Evolutionary conservation across 768 basidiomycete species (phyloP), one percentile per base, ranked within the genome.

Genomic region (Tylopilus felleus): DNA sequence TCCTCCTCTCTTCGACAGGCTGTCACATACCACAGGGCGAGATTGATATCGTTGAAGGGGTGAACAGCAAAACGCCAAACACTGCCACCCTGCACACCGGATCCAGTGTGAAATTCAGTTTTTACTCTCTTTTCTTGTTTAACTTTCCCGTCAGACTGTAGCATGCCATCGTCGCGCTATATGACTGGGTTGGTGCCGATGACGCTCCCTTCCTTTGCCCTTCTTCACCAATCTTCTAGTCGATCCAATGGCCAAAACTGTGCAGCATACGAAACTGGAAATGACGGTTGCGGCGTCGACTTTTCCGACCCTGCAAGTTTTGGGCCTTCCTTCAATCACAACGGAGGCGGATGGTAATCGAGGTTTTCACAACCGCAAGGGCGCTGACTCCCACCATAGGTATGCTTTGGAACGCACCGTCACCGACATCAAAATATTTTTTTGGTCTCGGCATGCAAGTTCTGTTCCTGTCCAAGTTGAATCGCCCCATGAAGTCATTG

Each of bases 11-110:
- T 19, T 1, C 16, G 21, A n/a, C 16, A 33, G 16, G 25, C 22
- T 41, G 25, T 51, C 42, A 29, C 16, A 19, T 16, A 13, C n/a
- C 1, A 9, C 16, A 70, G 63, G 68, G 66, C 38, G 78, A 81
- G 60, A 72, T 80, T 45, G 80, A 81, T 61, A 75, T 80, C 45
- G 63, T 80, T 39, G 80, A 81, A 57, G 74, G 76, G 5, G 76
- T 80, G 46, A 80, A 81, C 57, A 51, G 65, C 17, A 59, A 72
- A 47, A 49, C 56, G 5, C 63, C 64, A 22, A 80, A 80, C 55
- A 57, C 29, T 5, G 65, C 67, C 8, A 53, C 71, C 8, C 53
- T 72, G 28, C 71, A 72, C 31, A 72, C 71, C 3, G 51, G 58
- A 21, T 40, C 65, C 23, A 60, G 68, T 70, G 16, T 9, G 64